Evolutionary conservation across 495 filamentous ascomycete species (phyloP).

Genomic region (Xylaria venustula): DNA sequence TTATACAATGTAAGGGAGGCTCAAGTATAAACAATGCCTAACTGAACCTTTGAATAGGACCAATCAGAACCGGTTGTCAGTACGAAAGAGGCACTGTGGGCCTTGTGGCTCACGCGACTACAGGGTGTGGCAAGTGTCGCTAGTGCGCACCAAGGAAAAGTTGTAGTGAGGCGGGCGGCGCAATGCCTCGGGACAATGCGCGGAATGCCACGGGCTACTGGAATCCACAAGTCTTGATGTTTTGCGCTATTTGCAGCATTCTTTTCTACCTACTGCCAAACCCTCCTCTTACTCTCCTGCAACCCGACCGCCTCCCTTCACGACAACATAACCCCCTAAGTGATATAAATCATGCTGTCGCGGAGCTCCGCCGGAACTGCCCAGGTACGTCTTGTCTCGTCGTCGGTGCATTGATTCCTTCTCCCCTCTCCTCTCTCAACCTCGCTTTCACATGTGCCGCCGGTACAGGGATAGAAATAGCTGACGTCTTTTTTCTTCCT

Average conservation of each 20-base stretch:
- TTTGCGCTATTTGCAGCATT: conserved; percentile 34
- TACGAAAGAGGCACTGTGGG: not conserved
- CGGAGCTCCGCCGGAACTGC: conserved; percentile 54
- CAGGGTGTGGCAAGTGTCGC: not conserved
- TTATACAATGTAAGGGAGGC: too few relatives aligned
- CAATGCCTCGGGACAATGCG: conserved; percentile 11
- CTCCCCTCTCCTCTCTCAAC: conserved; percentile 15
- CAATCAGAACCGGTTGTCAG: not conserved
- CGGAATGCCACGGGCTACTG: conserved; percentile 26
- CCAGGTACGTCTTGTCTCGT: conserved; percentile 36
- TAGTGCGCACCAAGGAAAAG: not conserved
- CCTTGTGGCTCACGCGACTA: not conserved
- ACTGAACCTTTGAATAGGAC: not conserved
- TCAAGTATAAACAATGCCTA: too few relatives aligned
- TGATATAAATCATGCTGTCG: conserved; percentile 52
- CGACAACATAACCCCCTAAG: not conserved
- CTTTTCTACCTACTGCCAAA: conserved; percentile 13
- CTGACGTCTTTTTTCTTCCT: conserved; percentile 20
- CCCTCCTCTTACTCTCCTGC: conserved; percentile 11
- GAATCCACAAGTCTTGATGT: conserved; percentile 10
- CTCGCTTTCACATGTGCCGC: conserved; percentile 30
- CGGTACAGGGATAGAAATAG: not conserved
- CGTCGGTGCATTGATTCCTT: not conserved
- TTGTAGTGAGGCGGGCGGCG: not conserved
- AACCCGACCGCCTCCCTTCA: not conserved